Base-by-base conservation (phyloP, 2,329 filamentous ascomycete genomes). In the Talaromyces sp. region DNA sequence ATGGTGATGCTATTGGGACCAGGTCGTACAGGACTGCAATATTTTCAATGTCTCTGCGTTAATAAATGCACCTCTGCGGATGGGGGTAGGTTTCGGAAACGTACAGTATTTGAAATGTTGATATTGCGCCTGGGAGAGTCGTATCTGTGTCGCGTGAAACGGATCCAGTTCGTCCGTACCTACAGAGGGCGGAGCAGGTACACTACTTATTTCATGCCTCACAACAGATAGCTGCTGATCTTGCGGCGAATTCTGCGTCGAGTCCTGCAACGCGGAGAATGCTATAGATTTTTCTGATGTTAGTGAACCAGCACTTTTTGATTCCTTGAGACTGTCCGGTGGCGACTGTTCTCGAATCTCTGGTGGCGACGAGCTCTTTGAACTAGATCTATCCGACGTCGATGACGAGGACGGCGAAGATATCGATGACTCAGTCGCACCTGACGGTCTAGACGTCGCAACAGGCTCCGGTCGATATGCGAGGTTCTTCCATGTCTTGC, bases 401-500 rank as follows among this genome's bases (percentile, higher is more conserved):
- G 50, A 46, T 2, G 56, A 54, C 17, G 50, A 53, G 17, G 48
- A 53, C 37, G 48, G 41, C 28, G 51, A 31, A 9, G 50, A 54
- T 15, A 56, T 53, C 50, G 59, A 37, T 2, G 59, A 51, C 17
- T 39, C 41, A 2, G 35, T n/a, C 15, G 22, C 43, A 5, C 10
- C 58, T 22, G 19, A 62, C 52, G 21, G 60, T 60, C 15, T 63
- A 41, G 11, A 48, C 33, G 9, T 55, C 59, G 19, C 65, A 46
- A 6, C 63, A 59, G 31, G 64, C 65, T 25, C 68, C 63, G 9
- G 67, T 37, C 70, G 70, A 52, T 70, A 75, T 37, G 70, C 66
- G 53, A 73, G 57, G 19, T 73, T 68, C 48, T 74, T 74, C 67
- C 68, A 74, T 31, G 70, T 65, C 61, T 72, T 73, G 59, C 64